phyloP scores from a whole-genome alignment of 768 basidiomycete species.

The Xerocomus potaroensis region DNA sequence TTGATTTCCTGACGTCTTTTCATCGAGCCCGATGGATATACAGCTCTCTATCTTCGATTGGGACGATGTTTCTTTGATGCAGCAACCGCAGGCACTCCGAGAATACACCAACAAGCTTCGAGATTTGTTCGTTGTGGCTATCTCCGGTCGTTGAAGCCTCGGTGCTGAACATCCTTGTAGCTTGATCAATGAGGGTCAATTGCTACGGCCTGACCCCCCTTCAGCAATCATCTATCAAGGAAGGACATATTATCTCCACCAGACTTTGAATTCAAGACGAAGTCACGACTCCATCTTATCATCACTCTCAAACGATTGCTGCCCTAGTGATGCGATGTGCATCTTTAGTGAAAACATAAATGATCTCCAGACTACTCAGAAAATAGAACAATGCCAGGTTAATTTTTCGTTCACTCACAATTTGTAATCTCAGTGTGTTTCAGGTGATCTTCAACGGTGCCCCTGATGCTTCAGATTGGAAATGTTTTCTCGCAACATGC shows the following conservation, averaged over 20 bases:
- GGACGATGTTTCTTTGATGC: constrained; percentile 19
- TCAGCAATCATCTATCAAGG: constrained; percentile 36
- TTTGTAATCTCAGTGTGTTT: constrained; percentile 1
- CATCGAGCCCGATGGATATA: constrained; percentile 52
- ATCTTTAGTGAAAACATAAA: constrained; percentile 44
- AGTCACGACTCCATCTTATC: constrained; percentile 27
- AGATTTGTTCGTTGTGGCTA: constrained; percentile 44
- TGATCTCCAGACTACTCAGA: constrained; percentile 53
- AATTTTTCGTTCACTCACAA: constrained; percentile 7
- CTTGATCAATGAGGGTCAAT: constrained; percentile 24
- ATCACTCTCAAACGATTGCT: constrained; percentile 1
- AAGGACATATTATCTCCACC: constrained; percentile 43
- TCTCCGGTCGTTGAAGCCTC: neutral
- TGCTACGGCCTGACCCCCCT: constrained; percentile 46
- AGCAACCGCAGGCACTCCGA: constrained; percentile 41
- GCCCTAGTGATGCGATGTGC: constrained; percentile 1
- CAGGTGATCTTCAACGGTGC: constrained; percentile 46
- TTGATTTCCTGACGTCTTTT: constrained; percentile 3
- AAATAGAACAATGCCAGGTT: constrained; percentile 53
- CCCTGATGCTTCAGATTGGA: constrained; percentile 41
- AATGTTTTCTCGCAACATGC: constrained; percentile 38
- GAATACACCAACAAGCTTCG: constrained; percentile 39
- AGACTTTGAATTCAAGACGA: constrained; percentile 46
- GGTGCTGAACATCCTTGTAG: constrained; percentile 25
- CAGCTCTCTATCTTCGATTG: constrained; percentile 42